Evolutionary conservation across 2,329 filamentous ascomycete genomes (phyloP).

Genomic region (Phialophora verrucosa): DNA sequence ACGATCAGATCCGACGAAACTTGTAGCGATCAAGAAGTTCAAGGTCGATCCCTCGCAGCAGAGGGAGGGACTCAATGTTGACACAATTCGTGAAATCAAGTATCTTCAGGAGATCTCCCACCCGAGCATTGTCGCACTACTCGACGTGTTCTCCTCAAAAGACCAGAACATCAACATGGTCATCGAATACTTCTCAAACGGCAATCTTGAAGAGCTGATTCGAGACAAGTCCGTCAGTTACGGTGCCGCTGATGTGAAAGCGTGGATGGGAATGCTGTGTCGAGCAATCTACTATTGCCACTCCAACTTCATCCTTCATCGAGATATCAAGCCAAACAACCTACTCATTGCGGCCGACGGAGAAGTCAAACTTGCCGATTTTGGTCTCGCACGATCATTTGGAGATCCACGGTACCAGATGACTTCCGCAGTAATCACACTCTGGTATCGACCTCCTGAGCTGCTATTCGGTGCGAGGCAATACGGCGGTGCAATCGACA

Average conservation of each 20-base stretch:
- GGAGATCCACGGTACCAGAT: conserved; percentile 86
- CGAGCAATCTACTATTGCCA: conserved; percentile 96
- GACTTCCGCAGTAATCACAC: conserved; percentile 93
- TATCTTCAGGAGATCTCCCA: conserved; percentile 93
- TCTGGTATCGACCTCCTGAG: conserved; percentile 95
- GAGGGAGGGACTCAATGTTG: conserved; percentile 88
- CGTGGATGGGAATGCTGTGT: conserved; percentile 97
- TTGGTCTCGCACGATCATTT: conserved; percentile 88
- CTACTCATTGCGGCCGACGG: conserved; percentile 91
- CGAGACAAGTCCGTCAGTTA: conserved; percentile 84
- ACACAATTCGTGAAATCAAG: conserved; percentile 94
- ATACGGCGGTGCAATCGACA: conserved; percentile 88
- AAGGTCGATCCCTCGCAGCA: conserved; percentile 61
- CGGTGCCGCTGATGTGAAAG: conserved; percentile 88
- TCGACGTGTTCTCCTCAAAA: conserved; percentile 93
- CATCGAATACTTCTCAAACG: conserved; percentile 89
- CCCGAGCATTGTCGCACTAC: conserved; percentile 91
- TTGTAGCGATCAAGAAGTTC: conserved; percentile 72
- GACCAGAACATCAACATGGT: conserved; percentile 96
- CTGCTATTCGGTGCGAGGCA: conserved; percentile 87
- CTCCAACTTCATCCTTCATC: conserved; percentile 89
- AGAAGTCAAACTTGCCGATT: conserved; percentile 95
- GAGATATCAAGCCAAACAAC: conserved; percentile 99
- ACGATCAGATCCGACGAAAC: conserved; percentile 69
- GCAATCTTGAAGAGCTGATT: conserved; percentile 93